Base-by-base conservation (phyloP, 768 basidiomycete genomes). In the Phanerodontia chrysosporium region DNA sequence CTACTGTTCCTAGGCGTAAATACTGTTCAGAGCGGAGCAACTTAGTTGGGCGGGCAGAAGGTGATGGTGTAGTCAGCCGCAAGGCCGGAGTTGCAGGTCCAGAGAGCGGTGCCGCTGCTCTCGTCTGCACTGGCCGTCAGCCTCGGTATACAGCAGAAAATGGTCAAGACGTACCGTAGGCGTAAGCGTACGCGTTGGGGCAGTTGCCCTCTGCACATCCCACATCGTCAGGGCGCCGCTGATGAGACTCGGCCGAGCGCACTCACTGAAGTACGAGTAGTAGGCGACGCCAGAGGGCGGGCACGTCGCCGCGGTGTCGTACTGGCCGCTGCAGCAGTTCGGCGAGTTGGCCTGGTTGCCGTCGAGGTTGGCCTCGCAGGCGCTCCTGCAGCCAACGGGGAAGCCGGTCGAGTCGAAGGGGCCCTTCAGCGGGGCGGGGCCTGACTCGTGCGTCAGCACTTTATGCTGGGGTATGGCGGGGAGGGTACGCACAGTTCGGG, bases 291-390 rank as follows among this genome's bases (percentile, higher is more conserved):
- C 74, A 3, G 80, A 80, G 13, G 74, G 62, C 14, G 84, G 85
- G 68, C 86, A 88, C 0, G 84, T 86, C 10, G 65, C 70, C 1
- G 83, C 70, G 4, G 81, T 84, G 68, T 69, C 71, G 70, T 79
- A 74, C 44, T 67, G 69, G 10, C 87, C 87, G 16, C 79, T 79
- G 74, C 87, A 89, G 70, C 87, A 88, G 65, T 87, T 85, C 4
- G 77, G 70, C 24, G 84, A 85, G 72, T 88, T 79, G 35, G 63
- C 83, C 2, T 64, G 69, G 49, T 75, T 69, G 3, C 74, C 74
- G 58, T 69, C 67, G 27, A 79, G 66, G 48, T 75, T 73, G 8
- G 76, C 76, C 21, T 60, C 51, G 64, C 79, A 80, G 5, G 77
- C 78, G 54, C 70, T 74, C 65, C 74, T 76, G 71, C 79, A 80